phyloP scores from a whole-genome alignment of 1,284 basidiomycete genomes.

The Schizopora paradoxa region DNA sequence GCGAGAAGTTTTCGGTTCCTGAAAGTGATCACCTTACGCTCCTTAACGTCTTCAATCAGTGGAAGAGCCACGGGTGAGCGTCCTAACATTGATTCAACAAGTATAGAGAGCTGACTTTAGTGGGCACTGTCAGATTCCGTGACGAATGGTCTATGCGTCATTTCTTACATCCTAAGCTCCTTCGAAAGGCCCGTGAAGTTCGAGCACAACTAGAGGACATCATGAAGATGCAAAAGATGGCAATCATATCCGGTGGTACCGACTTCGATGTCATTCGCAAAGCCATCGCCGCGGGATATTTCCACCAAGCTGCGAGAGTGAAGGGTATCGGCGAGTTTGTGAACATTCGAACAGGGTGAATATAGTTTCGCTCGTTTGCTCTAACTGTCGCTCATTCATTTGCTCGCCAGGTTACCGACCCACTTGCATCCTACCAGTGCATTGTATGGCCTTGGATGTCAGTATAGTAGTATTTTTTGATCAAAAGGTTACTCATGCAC shows the following conservation, averaged over 20 bases:
- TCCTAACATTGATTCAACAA: too few species aligned
- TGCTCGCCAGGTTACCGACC: conserved; percentile 52
- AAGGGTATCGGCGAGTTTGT: conserved; percentile 99
- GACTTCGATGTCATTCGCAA: conserved; percentile 96
- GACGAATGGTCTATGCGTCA: conserved; percentile 95
- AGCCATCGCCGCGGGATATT: conserved; percentile 97
- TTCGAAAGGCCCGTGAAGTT: conserved; percentile 96
- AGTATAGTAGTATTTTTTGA: conserved; percentile 29
- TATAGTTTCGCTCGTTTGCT: neutral
- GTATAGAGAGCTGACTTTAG: too few species aligned
- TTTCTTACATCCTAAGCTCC: conserved; percentile 93
- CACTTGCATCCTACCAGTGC: conserved; percentile 96
- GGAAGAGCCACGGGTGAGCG: conserved; percentile 91
- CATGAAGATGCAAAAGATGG: conserved; percentile 97
- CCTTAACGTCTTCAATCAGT: conserved; percentile 95
- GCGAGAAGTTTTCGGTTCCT: conserved; percentile 98
- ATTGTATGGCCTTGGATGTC: conserved; percentile 92
- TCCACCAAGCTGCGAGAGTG: conserved; percentile 96
- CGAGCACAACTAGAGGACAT: conserved; percentile 95
- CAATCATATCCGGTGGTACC: conserved; percentile 83
- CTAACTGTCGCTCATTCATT: conserved; percentile 7
- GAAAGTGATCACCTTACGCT: conserved; percentile 97
- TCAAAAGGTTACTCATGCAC: conserved; percentile 19
- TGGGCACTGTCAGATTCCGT: too few species aligned
- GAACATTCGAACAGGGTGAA: conserved; percentile 88